Conservation (phyloP, 805 yeast genomes). For the Teunomyces funiuensis region DNA sequence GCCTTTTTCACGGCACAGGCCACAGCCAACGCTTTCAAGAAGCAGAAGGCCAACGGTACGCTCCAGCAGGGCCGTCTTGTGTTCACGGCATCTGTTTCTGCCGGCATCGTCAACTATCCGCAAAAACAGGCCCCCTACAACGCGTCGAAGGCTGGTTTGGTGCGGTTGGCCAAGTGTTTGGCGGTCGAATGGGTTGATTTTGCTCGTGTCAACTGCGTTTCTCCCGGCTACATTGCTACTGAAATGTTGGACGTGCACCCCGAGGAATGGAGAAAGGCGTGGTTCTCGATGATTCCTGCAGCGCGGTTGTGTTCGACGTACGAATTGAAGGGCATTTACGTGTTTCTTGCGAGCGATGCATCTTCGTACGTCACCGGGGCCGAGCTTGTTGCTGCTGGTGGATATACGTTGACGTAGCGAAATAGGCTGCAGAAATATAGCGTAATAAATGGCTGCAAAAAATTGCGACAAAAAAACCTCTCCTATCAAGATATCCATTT, state of each 20-base stretch:
- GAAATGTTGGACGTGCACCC: conserved; percentile 39
- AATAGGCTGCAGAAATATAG: too few relatives aligned
- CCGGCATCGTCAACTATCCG: conserved; percentile 47
- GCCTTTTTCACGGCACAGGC: conserved; percentile 45
- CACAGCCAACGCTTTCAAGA: conserved; percentile 38
- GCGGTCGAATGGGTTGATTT: conserved; percentile 51
- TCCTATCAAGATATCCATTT: too few relatives aligned
- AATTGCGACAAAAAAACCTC: too few relatives aligned
- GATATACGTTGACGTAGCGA: conserved; percentile 28
- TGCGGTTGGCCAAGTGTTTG: conserved; percentile 42
- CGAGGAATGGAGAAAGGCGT: conserved; percentile 29
- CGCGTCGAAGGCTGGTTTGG: conserved; percentile 46
- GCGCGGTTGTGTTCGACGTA: conserved; percentile 44
- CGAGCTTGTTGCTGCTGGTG: conserved; percentile 47
- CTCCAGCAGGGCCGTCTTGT: conserved; percentile 40
- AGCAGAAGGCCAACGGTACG: conserved; percentile 14
- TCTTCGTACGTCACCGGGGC: conserved; percentile 46
- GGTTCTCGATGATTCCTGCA: conserved; percentile 43
- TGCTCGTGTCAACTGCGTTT: conserved; percentile 41
- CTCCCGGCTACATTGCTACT: conserved; percentile 46
- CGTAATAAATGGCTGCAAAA: too few relatives aligned
- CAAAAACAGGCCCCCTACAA: conserved; percentile 47
- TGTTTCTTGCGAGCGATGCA: conserved; percentile 45
- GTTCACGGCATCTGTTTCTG: conserved; percentile 47
- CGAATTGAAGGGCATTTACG: conserved; percentile 46